Evolutionary conservation across 2,329 filamentous ascomycete genomes (phyloP).

Genomic region (Calycina herbarum): DNA sequence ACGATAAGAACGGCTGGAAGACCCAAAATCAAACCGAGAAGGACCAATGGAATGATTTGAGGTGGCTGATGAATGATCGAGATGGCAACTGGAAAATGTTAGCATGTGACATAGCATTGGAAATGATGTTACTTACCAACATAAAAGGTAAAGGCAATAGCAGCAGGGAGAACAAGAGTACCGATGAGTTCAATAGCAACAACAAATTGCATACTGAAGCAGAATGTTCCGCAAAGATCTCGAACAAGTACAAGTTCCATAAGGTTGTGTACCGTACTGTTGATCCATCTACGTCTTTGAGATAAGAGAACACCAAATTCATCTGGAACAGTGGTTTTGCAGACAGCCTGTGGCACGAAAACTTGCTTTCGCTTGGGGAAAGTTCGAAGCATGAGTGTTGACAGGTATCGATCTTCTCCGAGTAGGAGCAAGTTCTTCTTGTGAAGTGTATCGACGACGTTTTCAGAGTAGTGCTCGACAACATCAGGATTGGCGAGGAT

Average conservation of each 20-base stretch:
- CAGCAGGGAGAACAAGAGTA: constrained; percentile 90
- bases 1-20: constrained; percentile 90
- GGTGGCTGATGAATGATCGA: constrained; percentile 76
- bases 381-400: constrained; percentile 95
- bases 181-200: constrained; percentile 94
- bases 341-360: constrained; percentile 96
- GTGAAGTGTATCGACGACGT: constrained; percentile 96
- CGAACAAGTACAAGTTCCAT: constrained; percentile 96
- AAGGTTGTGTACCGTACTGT: constrained; percentile 97
- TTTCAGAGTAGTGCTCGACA: constrained; percentile 98
- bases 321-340: constrained; percentile 96
- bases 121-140: constrained; percentile 64
- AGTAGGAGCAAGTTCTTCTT: constrained; percentile 93
- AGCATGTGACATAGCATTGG: constrained; percentile 12
- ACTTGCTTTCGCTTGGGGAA: constrained; percentile 99
- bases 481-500: constrained; percentile 98
- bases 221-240: constrained; percentile 97
- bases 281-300: constrained; percentile 97
- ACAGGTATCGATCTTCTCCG: constrained; percentile 92
- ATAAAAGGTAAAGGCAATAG: constrained; percentile 96
- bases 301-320: constrained; percentile 89
- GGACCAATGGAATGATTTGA: constrained; percentile 86
- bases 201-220: constrained; percentile 99
- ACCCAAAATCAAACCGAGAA: constrained; percentile 88
- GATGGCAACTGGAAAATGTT: constrained; percentile 64